Evolutionary conservation across 768 basidiomycete genomes (phyloP), one percentile per base, ranked within the genome.

Genomic region (Cubamyces sp.): DNA sequence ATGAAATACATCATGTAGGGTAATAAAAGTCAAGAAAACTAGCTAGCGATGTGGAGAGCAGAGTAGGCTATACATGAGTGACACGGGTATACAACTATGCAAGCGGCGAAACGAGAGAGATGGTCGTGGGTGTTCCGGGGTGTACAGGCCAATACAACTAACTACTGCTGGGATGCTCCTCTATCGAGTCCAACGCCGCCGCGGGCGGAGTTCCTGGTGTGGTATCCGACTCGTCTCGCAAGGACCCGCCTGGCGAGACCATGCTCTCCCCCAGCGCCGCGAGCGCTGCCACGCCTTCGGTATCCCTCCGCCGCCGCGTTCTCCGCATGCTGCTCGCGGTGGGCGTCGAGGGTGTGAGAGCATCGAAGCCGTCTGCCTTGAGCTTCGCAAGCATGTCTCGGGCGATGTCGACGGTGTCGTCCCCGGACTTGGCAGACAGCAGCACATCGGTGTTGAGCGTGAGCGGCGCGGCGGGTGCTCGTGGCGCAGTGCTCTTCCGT

Each of bases 301-400:
- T 56, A 21, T 66, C 61, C 37, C 63, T 30, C 53, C 60, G 57
- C 42, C 66, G 55, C 28, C 62, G 48, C n/a, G 62, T 58, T 43
- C 71, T 64, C 30, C 65, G 65, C 46, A 63, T 63, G 26, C 65
- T 65, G 16, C 61, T 12, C 4, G 39, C 54, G 1, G 69, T 70
- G 8, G 70, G 69, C 9, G 71, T 68, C 18, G 64, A 41, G 15
- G 72, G 68, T 12, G 60, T 53, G 2, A 68, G 40, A 2, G 66
- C 52, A 3, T 64, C 57, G 51, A 68, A 68, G 8, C 67, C 67
- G 64, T 87, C 84, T 6, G 87, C 84, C 72, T 93, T 81, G 28
- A 94, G 79, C 41, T 81, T 83, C 7, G 88, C 88, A 56, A 94
- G 73, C 88, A 94, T 90, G 66, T 88, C 85, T 54, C 83, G 83